Base-by-base conservation (phyloP, 1,284 basidiomycete species). In the Mycena citricolor region DNA sequence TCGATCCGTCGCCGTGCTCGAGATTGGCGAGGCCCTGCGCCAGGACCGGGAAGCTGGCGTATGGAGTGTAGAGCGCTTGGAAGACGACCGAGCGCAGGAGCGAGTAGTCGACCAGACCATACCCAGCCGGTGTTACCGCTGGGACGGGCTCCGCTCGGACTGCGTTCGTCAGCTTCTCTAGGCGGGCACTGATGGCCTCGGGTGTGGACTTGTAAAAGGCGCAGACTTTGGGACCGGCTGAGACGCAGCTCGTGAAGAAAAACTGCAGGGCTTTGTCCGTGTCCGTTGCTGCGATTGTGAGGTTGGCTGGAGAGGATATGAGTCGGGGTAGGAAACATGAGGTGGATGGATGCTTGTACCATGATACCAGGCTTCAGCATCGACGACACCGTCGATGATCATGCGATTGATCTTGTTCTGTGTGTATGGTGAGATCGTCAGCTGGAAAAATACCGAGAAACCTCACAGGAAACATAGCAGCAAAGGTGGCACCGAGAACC, bases 131-230 rank as follows among this genome's bases (percentile, higher is more conserved):
- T 0, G 41, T 32, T 12, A 47, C 21, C 35, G 63, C 49, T 4
- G 49, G 44, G 37, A 51, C 32, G 19, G 49, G 49, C 8, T 32
- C n/a, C 22, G 22, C 28, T 19, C 44, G 49, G 17, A 51, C 23
- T 3, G 49, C 17, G 8, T 21, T 33, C 7, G 44, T 47, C 3
- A 51, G 49, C 0, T 44, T 26, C 4, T 40, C 12, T 13, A 51
- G 44, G 7, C 37, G 26, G 16, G 25, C 37, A 5, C 44, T 26
- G 11, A 51, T 43, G 13, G 22, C 36, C n/a, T 31, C 26, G 12
- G 49, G 22, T 20, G 23, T 47, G 38, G 65, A 52, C 3, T 66
- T 65, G 57, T 66, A 65, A 20, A 47, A 51, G 4, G 49, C 49
- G 19, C 49, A 51, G n/a, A 36, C 23, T 4, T 28, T 19, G 16